Evolutionary conservation across 148 eudicot species (phyloP), one percentile per base, ranked within the genome.

Genomic region (Talinum fruticosum): DNA sequence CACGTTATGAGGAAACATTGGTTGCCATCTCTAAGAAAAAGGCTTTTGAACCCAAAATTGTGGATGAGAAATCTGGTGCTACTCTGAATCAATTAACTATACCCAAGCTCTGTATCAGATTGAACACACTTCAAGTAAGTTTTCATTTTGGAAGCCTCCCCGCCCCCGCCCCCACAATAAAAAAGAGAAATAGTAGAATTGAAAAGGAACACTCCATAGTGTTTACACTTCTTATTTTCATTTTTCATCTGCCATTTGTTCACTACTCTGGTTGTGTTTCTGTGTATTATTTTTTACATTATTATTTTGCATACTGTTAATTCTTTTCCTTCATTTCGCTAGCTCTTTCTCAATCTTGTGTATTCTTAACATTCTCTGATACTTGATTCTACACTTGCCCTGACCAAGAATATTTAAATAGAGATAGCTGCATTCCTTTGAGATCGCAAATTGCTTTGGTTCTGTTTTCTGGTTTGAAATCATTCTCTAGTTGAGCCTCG

Each of bases 121-220:
- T 94, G 78, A 94, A 94, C 82, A 94, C 97, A 53, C 88, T 90
- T 67, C 93, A 88, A 78, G 98, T 94, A 81, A 88, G 97, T 84
- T 35, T 75, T 23, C 35, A 59, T 23, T n/a, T 38, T 41, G 49
- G 44, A 67, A 69, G 24, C n/a, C 41, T 18, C 44, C 8, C 47
- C 6, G 2, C 72, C 71, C 28, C 29, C 33, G 18, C 54, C 19
- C 5, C 8, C 37, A 26, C 4, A n/a, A n/a, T n/a, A 2, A 28
- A 23, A 35, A 37, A 19, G 28, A 8, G 14, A 38, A 64, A 62
- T 28, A 6, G 44, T 26, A 15, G 15, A 24, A 41, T 41, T 41
- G 13, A 36, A 24, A 26, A 24, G 14, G 3, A 28, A 75, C 15
- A 44, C 38, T 35, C n/a, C 32, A 0, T 33, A 21, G 18, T 32